These are phyloP conservation scores for Purshia tridentata DNA, from an alignment of 306 rosid species.

Conservation along the genomic window DNA sequence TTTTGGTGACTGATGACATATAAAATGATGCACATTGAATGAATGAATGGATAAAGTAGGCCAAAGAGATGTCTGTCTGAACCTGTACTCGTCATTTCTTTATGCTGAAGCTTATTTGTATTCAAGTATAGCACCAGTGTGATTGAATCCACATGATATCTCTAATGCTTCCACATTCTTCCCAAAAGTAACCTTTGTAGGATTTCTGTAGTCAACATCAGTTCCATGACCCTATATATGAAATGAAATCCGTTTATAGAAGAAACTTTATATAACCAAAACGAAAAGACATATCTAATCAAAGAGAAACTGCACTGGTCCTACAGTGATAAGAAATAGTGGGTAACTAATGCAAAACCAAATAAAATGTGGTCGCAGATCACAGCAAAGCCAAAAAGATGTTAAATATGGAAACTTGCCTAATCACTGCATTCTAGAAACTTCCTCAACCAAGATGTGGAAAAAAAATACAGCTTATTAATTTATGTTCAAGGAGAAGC, in stretches of 20 bases:
- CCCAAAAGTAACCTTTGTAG: slow-evolving; percentile 55
- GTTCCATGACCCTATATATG: slow-evolving; percentile 76
- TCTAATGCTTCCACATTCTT: slow-evolving; percentile 64
- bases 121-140: slow-evolving; percentile 84
- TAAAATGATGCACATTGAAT: not conserved
- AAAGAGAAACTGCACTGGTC: not conserved
- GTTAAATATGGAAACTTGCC: not conserved
- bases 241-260: slow-evolving; percentile 13
- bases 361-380: not conserved
- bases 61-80: not conserved
- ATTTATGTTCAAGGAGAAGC: not conserved
- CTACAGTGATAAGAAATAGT: no score
- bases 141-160: slow-evolving; percentile 96
- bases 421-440: not conserved
- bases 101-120: slow-evolving; percentile 35
- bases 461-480: not conserved
- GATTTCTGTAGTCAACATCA: slow-evolving; percentile 76
- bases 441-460: not conserved
- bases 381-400: not conserved
- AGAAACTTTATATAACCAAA: not conserved
- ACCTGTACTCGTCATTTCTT: not conserved
- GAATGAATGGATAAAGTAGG: not conserved
- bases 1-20: not conserved
- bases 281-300: not conserved
- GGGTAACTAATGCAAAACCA: no score